Evolutionary conservation across 2,329 filamentous ascomycete genomes (phyloP), one percentile per base, ranked within the genome.

Genomic region (Epichloe gansuensis): DNA sequence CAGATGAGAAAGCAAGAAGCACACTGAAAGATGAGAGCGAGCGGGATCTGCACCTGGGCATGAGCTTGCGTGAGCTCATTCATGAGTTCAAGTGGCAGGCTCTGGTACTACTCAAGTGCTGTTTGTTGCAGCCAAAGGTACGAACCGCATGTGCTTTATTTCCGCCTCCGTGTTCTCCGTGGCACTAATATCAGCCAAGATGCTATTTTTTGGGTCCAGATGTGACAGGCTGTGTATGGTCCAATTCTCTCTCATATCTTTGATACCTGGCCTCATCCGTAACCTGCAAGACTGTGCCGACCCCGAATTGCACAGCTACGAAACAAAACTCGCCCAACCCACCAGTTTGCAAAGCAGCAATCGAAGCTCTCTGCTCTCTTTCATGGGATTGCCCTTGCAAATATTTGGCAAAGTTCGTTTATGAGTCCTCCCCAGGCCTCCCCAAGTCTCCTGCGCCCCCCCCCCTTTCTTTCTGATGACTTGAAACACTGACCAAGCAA

Each of bases 201-300:
- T 97, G 86, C 82, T 98, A 51, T 97, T 98, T 72, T 98, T 97
- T 62, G 90, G 93, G 56, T 89, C 91, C n/a, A 83, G 89, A 60
- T 97, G 93, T 68, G 93, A 98, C 68, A 80, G 87, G 57, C 73
- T 98, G 59, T 98, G 93, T 77, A 95, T 97, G 87, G 90, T 95
- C 70, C 93, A 98, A 68, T 98, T 97, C 71, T 93, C 91, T 43
- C 78, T 98, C 45, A 85, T 98, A 60, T 96, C 91, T 50, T 75
- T 98, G 62, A 94, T 98, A 71, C 93, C 93, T 46, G 89, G 90
- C 54, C 80, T 98, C 53, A 83, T 97, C 62, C 82, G 88, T 62
- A 89, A 86, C 61, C 78, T 98, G n/a, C 84, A 94, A 69, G 93
- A 98, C 70, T 94, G 88, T 61, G 91, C 93, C 48, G 89, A 95